Percentiles rank a stretch among this genome's conserved stretches.
Conservation (phyloP, 1,284 basidiomycete genomes). For the Ceratobasidium sp. region DNA sequence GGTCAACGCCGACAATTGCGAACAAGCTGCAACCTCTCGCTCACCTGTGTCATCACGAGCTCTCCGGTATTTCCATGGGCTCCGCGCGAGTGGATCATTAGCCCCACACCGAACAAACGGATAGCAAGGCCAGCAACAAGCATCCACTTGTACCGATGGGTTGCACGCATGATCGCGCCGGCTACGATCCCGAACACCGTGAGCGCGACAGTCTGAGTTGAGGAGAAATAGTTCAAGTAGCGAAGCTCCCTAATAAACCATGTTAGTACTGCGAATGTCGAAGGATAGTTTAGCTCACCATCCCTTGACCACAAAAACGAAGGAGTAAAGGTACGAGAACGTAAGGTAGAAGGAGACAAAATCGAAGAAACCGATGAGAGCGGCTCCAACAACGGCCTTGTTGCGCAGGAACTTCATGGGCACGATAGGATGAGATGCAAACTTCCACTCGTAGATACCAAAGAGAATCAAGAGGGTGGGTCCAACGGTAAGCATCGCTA, state of each 20-base stretch:
- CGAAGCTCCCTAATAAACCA: conserved; percentile 55
- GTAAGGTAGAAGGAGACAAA: conserved; percentile 77
- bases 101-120: conserved; percentile 74
- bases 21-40: not conserved
- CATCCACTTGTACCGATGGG: conserved; percentile 70
- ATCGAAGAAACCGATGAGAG: conserved; percentile 77
- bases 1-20: not conserved
- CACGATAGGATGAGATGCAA: conserved; percentile 66
- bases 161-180: conserved; percentile 68
- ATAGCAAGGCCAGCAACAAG: conserved; percentile 75
- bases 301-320: conserved; percentile 70
- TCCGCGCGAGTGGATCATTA: conserved; percentile 80
- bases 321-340: conserved; percentile 71
- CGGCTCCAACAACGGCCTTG: conserved; percentile 69
- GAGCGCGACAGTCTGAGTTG: conserved; percentile 66
- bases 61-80: conserved; percentile 67
- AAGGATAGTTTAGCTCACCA: conserved; percentile 60
- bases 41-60: conserved; percentile 71
- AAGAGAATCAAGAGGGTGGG: conserved; percentile 59
- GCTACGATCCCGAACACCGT: conserved; percentile 74
- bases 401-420: conserved; percentile 70
- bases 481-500: conserved; percentile 68
- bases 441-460: conserved; percentile 64
- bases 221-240: conserved; percentile 51
- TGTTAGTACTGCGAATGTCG: conserved; percentile 51